Percentiles rank a stretch among this genome's conserved stretches.
Evolutionary conservation across 2,329 filamentous ascomycete species (phyloP).

Genomic region (Penicillium sp.): DNA sequence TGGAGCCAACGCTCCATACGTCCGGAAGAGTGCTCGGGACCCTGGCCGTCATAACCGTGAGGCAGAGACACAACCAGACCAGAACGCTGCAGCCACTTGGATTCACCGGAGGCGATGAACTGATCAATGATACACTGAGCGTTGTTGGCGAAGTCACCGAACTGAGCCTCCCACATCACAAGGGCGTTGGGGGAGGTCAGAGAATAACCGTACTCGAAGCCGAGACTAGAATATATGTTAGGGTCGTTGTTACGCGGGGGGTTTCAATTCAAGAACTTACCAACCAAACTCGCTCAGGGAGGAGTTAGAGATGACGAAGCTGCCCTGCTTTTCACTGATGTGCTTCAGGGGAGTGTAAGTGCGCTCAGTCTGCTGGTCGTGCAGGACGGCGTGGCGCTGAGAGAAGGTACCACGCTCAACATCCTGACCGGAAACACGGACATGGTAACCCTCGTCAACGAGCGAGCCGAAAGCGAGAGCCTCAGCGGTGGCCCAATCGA

Average conservation of each 20-base stretch:
- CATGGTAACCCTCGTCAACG: slow-evolving; percentile 90
- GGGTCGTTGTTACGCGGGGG: slow-evolving; percentile 29
- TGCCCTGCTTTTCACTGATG: slow-evolving; percentile 85
- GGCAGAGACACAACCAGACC: slow-evolving; percentile 94
- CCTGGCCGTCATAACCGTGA: slow-evolving; percentile 97
- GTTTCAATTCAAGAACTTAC: slow-evolving; percentile 39
- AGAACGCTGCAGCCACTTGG: slow-evolving; percentile 98
- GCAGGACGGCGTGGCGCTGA: slow-evolving; percentile 93
- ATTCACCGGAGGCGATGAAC: slow-evolving; percentile 95
- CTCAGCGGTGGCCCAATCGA: slow-evolving; percentile 97
- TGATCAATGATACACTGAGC: slow-evolving; percentile 99
- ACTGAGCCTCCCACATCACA: slow-evolving; percentile 99
- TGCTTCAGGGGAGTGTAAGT: slow-evolving; percentile 92
- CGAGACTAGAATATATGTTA: slow-evolving; percentile 69
- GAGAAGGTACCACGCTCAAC: slow-evolving; percentile 99
- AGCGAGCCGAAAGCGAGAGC: slow-evolving; percentile 91
- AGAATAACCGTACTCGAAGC: slow-evolving; percentile 98
- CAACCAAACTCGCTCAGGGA: slow-evolving; percentile 72
- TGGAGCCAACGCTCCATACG: slow-evolving; percentile 97
- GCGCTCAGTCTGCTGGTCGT: slow-evolving; percentile 91
- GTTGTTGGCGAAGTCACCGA: slow-evolving; percentile 99
- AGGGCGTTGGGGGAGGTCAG: slow-evolving; percentile 93
- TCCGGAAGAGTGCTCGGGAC: slow-evolving; percentile 95
- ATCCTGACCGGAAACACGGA: slow-evolving; percentile 96
- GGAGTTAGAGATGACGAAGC: slow-evolving; percentile 96